A percentile compares a stretch with the other conserved stretches of the same genome.
These are phyloP conservation scores for Phaffia rhodozyma DNA, from an alignment of 1,284 basidiomycete species.

Conservation along the genomic window DNA sequence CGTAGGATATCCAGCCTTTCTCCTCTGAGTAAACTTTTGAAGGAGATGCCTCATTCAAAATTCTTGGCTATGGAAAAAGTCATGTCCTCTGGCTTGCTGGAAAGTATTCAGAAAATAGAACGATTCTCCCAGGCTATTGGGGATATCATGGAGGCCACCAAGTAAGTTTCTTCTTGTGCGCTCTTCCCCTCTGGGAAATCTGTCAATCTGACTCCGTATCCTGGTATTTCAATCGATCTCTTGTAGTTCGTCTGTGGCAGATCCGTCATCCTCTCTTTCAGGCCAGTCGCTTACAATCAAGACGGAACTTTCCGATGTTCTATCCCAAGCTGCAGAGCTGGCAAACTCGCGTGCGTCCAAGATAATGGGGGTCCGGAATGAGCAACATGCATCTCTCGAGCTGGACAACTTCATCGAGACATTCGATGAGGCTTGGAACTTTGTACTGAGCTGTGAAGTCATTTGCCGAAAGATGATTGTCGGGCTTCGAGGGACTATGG, in stretches of 20 bases:
- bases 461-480: slow-evolving; percentile 83
- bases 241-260: not conserved
- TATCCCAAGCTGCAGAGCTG: slow-evolving; percentile 68
- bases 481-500: slow-evolving; percentile 67
- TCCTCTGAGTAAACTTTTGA: slow-evolving; percentile 48
- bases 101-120: slow-evolving; percentile 59
- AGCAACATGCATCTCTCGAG: slow-evolving; percentile 61
- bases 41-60: slow-evolving; percentile 52
- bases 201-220: slow-evolving; percentile 7
- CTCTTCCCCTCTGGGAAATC: not conserved
- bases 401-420: slow-evolving; percentile 64
- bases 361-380: slow-evolving; percentile 59
- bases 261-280: not conserved
- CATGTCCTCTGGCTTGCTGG: slow-evolving; percentile 56
- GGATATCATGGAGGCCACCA: slow-evolving; percentile 47
- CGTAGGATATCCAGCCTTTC: slow-evolving; percentile 22
- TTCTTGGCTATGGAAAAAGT: slow-evolving; percentile 53
- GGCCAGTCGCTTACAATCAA: slow-evolving; percentile 11
- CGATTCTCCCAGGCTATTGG: slow-evolving; percentile 51
- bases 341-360: slow-evolving; percentile 70
- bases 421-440: slow-evolving; percentile 76
- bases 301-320: slow-evolving; percentile 52
- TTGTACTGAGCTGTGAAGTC: slow-evolving; percentile 75
- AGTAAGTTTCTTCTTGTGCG: slow-evolving; percentile 30
- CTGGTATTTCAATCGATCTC: not conserved